Conservation (phyloP, 2,329 filamentous ascomycete species). For the Fonsecaea erecta region DNA sequence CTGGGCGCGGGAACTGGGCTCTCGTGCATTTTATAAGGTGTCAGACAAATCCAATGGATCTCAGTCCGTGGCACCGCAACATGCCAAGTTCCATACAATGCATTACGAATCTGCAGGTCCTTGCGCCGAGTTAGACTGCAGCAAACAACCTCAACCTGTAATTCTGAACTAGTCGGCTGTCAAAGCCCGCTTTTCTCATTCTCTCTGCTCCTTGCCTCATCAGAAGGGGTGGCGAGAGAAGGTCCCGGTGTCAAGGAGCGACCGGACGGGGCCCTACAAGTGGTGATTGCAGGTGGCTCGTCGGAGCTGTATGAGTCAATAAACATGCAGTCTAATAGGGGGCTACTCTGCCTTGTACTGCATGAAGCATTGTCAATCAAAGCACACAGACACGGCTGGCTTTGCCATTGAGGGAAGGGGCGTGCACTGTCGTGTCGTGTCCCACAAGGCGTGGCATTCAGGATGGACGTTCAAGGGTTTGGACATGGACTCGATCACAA, state of each 20-base stretch:
- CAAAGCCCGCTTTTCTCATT: neutral
- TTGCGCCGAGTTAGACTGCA: neutral
- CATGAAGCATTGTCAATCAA: constrained; percentile 9
- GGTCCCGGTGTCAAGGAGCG: neutral
- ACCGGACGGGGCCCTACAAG: neutral
- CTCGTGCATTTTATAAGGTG: neutral
- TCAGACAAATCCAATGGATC: neutral
- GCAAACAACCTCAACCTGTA: neutral
- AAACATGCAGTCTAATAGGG: neutral
- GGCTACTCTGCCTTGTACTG: neutral
- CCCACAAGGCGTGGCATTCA: neutral
- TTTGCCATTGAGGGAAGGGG: neutral
- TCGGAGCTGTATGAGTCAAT: neutral
- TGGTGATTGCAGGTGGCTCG: neutral
- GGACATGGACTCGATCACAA: constrained; percentile 7
- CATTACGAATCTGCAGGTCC: neutral
- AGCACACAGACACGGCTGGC: neutral
- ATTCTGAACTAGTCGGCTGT: neutral
- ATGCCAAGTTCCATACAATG: neutral
- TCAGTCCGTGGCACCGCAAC: neutral
- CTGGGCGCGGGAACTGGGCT: neutral
- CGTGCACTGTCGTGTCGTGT: neutral
- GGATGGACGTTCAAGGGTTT: constrained; percentile 1
- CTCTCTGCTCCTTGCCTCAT: neutral
- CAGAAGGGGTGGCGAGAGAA: neutral